These are phyloP conservation scores for Cutaneotrichosporon cyanovorans DNA, from an alignment of 1,284 basidiomycete genomes.

Conservation along the genomic window DNA sequence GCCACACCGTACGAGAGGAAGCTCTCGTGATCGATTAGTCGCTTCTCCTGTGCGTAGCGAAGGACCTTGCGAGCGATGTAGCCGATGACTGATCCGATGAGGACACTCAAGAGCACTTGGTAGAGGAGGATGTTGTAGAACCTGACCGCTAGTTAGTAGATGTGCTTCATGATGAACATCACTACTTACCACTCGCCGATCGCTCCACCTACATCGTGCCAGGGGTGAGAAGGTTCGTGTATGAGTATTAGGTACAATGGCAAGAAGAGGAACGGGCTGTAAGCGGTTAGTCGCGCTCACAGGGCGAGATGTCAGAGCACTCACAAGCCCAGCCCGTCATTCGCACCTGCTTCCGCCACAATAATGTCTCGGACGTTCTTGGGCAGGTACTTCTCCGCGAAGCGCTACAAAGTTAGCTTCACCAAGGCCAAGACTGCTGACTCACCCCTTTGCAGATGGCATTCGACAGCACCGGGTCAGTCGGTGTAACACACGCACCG, in stretches of 20 bases:
- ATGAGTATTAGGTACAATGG: constrained; percentile 77
- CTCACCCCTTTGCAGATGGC: constrained; percentile 42
- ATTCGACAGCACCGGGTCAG: constrained; percentile 86
- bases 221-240: constrained; percentile 40
- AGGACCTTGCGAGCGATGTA: constrained; percentile 47
- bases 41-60: constrained; percentile 29
- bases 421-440: not conserved
- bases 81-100: constrained; percentile 73
- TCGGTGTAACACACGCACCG: constrained; percentile 89
- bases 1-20: constrained; percentile 44
- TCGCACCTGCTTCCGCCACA: constrained; percentile 43
- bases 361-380: constrained; percentile 42
- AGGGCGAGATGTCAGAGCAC: too few species aligned
- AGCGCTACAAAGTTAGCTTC: constrained; percentile 14
- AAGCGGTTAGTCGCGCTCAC: too few species aligned
- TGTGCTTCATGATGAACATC: not conserved
- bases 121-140: constrained; percentile 43
- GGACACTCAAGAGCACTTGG: constrained; percentile 59
- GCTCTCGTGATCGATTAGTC: constrained; percentile 44
- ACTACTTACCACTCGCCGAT: constrained; percentile 55
- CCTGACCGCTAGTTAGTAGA: constrained; percentile 18
- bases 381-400: constrained; percentile 42
- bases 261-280: constrained; percentile 75
- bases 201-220: constrained; percentile 52
- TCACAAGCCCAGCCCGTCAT: constrained; percentile 74